Base-by-base conservation (phyloP, 257 asterid genomes). In the Verbena officinalis region DNA sequence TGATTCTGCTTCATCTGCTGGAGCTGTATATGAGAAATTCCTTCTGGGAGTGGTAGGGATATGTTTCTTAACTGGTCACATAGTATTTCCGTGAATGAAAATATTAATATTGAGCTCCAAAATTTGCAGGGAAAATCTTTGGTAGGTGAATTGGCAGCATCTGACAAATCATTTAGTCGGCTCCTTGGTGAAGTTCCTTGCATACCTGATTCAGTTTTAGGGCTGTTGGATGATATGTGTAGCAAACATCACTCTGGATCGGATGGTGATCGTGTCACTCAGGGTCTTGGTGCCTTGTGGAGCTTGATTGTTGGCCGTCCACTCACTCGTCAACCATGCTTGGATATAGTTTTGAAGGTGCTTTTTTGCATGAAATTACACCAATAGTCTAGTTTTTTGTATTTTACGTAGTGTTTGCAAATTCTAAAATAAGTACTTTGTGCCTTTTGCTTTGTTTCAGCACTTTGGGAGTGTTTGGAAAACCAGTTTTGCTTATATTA, bases 221-320 rank as follows among this genome's bases (percentile, higher is more conserved):
- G 83, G 70, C 83, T 94, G 67, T 82, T 94, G 64, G 81, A 77
- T 67, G 94, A 88, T 72, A 71, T 94, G 67, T 88, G 97, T 77
- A 78, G 84, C 73, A 87, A 80, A 61, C 75, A 69, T 71, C 67
- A 73, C 67, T 73, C 77, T 45, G 95, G 86, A 59, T 73, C 73
- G 57, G 90, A 83, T 75, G 86, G 90, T 69, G 99, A 94, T 62
- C 97, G 89, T 76, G 95, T 88, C 67, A 88, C 97, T 76, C 99
- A 94, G 81, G 97, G 97, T 58, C 97, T 94, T 54, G 97, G 96
- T 67, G 95, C 92, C 24, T 83, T 84, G 57, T 90, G 97, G 99
- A 85, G 93, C 80, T 84, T 94, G 80, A 88, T 88, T 65, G 69
- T 88, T 72, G 88, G 86, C 55, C 95, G 96, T 46, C 97, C 96